These are phyloP conservation scores for Ophiostoma pallidulum DNA, from an alignment of 2,329 filamentous ascomycete genomes.

Conservation along the genomic window DNA sequence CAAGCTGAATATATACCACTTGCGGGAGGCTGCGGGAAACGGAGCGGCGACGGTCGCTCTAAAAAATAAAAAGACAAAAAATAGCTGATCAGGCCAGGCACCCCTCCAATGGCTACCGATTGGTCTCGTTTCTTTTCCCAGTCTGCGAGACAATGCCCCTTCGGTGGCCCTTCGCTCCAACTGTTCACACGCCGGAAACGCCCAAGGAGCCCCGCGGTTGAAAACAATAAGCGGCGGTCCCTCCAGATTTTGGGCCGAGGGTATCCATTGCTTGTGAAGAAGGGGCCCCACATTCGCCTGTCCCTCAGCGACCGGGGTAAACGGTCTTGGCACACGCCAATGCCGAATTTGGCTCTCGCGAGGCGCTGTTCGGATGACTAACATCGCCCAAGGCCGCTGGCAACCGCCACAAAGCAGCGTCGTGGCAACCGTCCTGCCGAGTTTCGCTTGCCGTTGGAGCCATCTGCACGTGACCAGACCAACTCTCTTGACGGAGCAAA, in stretches of 20 bases:
- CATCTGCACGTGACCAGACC: no score
- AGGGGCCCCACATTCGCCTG: not conserved
- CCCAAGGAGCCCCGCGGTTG: conserved; percentile 9
- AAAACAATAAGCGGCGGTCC: conserved; percentile 13
- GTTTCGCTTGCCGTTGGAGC: no score
- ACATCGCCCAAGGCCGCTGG: no score
- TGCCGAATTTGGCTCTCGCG: conserved; percentile 6
- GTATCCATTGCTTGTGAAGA: conserved; percentile 19
- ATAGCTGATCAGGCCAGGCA: not conserved
- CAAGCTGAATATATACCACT: not conserved
- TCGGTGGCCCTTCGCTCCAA: no score
- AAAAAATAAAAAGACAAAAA: conserved; percentile 1
- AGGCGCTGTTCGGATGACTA: not conserved
- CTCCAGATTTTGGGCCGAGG: conserved; percentile 20
- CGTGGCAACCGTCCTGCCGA: no score
- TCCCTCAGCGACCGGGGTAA: conserved; percentile 3
- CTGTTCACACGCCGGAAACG: no score
- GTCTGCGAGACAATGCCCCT: not conserved
- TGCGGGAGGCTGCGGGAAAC: not conserved
- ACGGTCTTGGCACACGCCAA: conserved; percentile 15
- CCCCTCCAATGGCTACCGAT: not conserved
- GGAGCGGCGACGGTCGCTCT: not conserved
- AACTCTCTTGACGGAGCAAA: no score
- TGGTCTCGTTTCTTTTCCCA: not conserved
- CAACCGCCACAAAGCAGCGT: no score